Evolutionary conservation across 1,139 yeast species (phyloP), one percentile per base, ranked within the genome.

Genomic region (Sugiyamaella sp.): DNA sequence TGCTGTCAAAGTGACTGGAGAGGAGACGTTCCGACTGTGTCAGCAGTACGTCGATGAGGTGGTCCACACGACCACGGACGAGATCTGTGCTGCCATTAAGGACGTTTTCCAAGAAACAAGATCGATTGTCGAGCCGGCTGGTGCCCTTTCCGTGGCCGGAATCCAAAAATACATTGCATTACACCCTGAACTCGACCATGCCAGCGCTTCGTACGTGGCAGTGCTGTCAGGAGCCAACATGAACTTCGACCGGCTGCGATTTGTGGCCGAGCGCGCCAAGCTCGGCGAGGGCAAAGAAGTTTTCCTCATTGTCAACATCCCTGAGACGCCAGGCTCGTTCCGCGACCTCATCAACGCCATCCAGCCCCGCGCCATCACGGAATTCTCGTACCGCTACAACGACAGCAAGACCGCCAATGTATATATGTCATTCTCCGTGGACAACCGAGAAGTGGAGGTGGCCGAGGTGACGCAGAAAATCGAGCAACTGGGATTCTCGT

Each of bases 281-380:
- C 80, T 93, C 24, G 99, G 99, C 74, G 98, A 93, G 71, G 99
- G 98, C 53, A 88, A 86, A 63, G 99, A 93, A 74, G 96, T 90
- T 9, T 93, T 95, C 61, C 78, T 93, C 75, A 83, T 88, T 44
- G 90, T 90, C 8, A 84, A 90, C 40, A 89, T 93, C 59, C 98
- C 98, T 12, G 98, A 93, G 71, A 72, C 75, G 51, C 96, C 97
- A 10, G 99, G 99, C 33, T 88, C 95, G 53, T 93, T 93, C 73
- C 79, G 81, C 56, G 80, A 80, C 59, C 78, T 93, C 57, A 95
- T 89, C 65, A 77, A 78, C 40, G 78, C 88, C 44, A 82, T 95
- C 45, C 83, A 84, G 59, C 98, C 99, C 56, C 81, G 98, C 71
- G 79, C 86, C 2, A 87, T 91, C 50, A 93, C 99, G 3, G 99